phyloP scores from a whole-genome alignment of 2,329 filamentous ascomycete species.

The Fusarium sp. region DNA sequence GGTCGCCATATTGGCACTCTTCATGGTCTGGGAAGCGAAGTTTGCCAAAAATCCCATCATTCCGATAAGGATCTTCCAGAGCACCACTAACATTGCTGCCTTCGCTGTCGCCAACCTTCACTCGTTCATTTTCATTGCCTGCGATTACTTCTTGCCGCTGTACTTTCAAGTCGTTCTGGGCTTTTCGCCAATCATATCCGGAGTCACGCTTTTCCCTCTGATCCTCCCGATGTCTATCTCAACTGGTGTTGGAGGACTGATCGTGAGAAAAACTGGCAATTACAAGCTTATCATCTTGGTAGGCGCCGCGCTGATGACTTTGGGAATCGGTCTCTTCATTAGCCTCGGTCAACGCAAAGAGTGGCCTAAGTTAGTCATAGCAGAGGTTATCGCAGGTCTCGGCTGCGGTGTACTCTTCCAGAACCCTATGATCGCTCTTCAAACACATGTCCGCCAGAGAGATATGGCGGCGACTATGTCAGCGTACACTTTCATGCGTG shows the following conservation, averaged over 20 bases:
- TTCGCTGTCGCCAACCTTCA: conserved; percentile 76
- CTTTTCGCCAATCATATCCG: conserved; percentile 73
- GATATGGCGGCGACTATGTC: conserved; percentile 74
- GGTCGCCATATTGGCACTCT: conserved; percentile 67
- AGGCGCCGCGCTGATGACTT: conserved; percentile 66
- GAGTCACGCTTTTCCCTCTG: conserved; percentile 77
- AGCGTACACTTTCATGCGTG: conserved; percentile 72
- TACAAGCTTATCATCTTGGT: conserved; percentile 68
- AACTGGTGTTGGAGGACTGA: conserved; percentile 65
- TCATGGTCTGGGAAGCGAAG: conserved; percentile 76
- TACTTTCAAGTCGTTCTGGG: conserved; percentile 83
- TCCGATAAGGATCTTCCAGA: conserved; percentile 74
- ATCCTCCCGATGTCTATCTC: conserved; percentile 72
- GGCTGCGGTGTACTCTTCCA: conserved; percentile 76
- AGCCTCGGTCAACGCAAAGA: conserved; percentile 62
- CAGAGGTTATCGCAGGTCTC: conserved; percentile 69
- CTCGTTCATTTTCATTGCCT: conserved; percentile 78
- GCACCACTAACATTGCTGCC: conserved; percentile 70
- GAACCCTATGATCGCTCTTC: conserved; percentile 73
- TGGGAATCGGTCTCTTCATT: conserved; percentile 72
- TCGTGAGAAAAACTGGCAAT: conserved; percentile 69
- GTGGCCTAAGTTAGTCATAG: conserved; percentile 65
- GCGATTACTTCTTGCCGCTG: conserved; percentile 80
- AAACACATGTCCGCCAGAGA: conserved; percentile 66
- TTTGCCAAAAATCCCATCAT: conserved; percentile 81